Percentiles rank a stretch among this genome's conserved stretches.
Conservation (phyloP, 2,329 filamentous ascomycete genomes). For the Lecanicillium sp. region DNA sequence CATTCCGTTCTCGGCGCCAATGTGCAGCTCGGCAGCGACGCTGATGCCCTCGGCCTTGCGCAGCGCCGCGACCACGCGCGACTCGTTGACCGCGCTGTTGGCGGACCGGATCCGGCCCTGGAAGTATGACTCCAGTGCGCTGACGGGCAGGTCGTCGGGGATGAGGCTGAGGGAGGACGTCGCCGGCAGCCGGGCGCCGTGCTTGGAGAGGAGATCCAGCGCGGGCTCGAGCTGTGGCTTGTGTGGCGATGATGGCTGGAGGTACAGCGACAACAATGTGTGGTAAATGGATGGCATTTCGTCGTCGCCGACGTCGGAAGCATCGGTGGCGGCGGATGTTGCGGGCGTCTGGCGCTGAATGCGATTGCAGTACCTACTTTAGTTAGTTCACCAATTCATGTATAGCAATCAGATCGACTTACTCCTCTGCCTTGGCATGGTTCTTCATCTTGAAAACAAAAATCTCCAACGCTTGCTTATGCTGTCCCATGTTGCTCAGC, state of each 20-base stretch:
- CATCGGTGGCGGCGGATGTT: conserved; percentile 27
- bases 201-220: conserved; percentile 79
- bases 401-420: too few relatives aligned
- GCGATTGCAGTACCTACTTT: conserved; percentile 89
- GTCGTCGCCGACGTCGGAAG: conserved; percentile 38
- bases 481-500: conserved; percentile 88
- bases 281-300: conserved; percentile 78
- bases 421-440: conserved; percentile 89
- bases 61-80: conserved; percentile 69
- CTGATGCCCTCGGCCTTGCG: conserved; percentile 74
- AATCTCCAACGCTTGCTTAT: conserved; percentile 93
- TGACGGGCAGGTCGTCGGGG: conserved; percentile 70
- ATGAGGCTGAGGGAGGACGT: conserved; percentile 81
- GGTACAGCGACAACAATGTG: conserved; percentile 81
- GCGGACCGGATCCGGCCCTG: conserved; percentile 80
- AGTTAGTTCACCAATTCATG: too few relatives aligned
- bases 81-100: conserved; percentile 75
- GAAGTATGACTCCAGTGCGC: conserved; percentile 84
- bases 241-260: conserved; percentile 71
- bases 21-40: conserved; percentile 63
- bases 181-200: conserved; percentile 86
- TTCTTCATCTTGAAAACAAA: conserved; percentile 93
- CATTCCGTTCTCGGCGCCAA: conserved; percentile 45
- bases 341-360: conserved; percentile 59
- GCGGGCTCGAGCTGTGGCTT: conserved; percentile 70